Evolutionary conservation across 257 asterid species (phyloP).

Genomic region (Ilex aquifolium): DNA sequence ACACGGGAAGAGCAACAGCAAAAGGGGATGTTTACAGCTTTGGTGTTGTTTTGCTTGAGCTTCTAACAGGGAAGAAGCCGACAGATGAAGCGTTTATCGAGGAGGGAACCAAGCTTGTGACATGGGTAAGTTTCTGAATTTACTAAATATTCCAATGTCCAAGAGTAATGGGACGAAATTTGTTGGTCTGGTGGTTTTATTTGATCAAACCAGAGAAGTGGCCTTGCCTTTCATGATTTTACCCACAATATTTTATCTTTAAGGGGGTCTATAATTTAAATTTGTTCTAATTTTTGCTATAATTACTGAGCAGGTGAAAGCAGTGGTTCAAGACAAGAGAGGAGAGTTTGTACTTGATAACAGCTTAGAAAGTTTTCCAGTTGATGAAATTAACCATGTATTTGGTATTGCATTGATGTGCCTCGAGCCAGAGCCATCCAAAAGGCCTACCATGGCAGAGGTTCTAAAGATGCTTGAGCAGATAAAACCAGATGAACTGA

Average conservation of each 20-base stretch:
- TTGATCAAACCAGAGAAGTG: too few relatives aligned
- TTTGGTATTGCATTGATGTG: conserved; percentile 63
- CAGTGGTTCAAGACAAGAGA: conserved; percentile 70
- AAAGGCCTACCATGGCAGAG: conserved; percentile 78
- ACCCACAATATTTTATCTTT: too few relatives aligned
- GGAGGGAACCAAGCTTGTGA: conserved; percentile 90
- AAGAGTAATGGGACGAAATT: too few relatives aligned
- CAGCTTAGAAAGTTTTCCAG: conserved; percentile 39
- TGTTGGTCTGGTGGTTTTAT: too few relatives aligned
- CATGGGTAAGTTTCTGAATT: conserved; percentile 55
- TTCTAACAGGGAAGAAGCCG: conserved; percentile 78
- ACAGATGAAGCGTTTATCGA: conserved; percentile 73
- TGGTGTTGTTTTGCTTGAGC: conserved; percentile 87
- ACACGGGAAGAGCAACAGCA: conserved; percentile 79
- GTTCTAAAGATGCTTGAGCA: conserved; percentile 71
- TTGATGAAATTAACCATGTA: conserved; percentile 46
- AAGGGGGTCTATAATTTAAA: not conserved
- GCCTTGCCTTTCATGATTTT: too few relatives aligned
- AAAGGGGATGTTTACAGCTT: conserved; percentile 93
- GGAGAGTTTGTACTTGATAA: conserved; percentile 64
- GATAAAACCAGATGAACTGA: conserved; percentile 29
- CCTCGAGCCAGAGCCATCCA: conserved; percentile 68
- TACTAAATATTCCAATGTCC: not conserved
- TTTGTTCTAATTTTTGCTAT: conserved; percentile 1
- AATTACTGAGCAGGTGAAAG: conserved; percentile 55